Evolutionary conservation across 768 basidiomycete species (phyloP), one percentile per base, ranked within the genome.

Genomic region (Mycena venus): DNA sequence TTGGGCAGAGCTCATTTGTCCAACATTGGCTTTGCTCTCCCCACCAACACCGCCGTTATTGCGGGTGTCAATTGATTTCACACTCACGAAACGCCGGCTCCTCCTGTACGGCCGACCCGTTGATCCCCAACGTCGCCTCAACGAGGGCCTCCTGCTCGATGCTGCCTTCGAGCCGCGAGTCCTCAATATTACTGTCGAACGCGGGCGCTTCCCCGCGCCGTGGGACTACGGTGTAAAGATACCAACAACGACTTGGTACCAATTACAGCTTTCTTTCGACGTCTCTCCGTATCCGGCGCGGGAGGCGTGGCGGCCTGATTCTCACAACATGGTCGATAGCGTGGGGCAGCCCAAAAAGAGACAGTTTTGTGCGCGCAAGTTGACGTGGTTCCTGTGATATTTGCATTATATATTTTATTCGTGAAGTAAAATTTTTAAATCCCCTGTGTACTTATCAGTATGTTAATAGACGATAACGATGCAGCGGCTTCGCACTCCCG

Each of bases 71-170:
- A 70, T 70, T 21, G 69, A 70, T 7, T 56, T 70, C 34, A 63
- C 47, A 12, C 60, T 70, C 51, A 70, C 69, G 23, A 55, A 70
- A 17, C 61, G 61, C 8, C 47, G 61, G 7, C 51, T 53, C 15
- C 53, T 63, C 7, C 51, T 53, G n/a, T 44, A 40, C 21, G 60
- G 49, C 34, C 8, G 9, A 38, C 47, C 62, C 27, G 27, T 70
- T 25, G 17, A n/a, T 19, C 42, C 42, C 7, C 42, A 44, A 1
- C 36, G 15, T 14, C 49, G 1, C n/a, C n/a, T n/a, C 27, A 70
- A 70, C 61, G 69, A 70, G 61, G 47, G 63, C 27, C 6, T 64
- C 10, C 61, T 70, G 21, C 69, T 70, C 27, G 60, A 62, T 38
- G 53, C 31, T 1, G 69, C 69, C 5, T 70, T 70, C 23, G 60